Percentiles rank a stretch among this genome's conserved stretches.
phyloP scores from a whole-genome alignment of 83 land plant species.

The Picea mariana region DNA sequence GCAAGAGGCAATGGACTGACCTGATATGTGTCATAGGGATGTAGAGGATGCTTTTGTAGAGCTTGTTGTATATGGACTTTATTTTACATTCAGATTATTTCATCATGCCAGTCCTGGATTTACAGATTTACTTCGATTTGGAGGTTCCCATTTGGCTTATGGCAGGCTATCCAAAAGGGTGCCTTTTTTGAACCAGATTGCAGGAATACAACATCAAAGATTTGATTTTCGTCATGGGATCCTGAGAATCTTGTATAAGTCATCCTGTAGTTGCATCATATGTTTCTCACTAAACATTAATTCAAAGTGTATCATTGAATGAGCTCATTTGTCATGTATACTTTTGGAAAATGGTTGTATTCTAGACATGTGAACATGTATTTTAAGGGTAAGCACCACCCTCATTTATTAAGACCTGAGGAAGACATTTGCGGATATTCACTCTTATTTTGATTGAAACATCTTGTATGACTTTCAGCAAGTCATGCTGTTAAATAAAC shows the following conservation, averaged over 20 bases:
- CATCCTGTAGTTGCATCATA: constrained; percentile 3
- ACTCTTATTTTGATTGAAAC: not conserved
- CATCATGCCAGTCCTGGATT: not conserved
- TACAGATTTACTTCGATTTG: not conserved
- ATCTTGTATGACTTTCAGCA: constrained; percentile 3
- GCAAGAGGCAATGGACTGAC: not conserved
- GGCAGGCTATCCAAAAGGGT: constrained; percentile 10
- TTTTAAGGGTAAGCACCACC: constrained; percentile 1
- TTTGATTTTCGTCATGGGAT: constrained; percentile 12
- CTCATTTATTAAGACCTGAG: constrained; percentile 8
- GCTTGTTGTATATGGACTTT: constrained; percentile 12
- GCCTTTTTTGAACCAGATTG: constrained; percentile 10
- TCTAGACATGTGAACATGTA: constrained; percentile 4
- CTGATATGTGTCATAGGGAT: not conserved
- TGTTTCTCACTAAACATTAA: not conserved
- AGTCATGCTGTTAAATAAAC: not conserved
- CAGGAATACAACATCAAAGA: constrained; percentile 15
- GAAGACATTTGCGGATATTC: constrained; percentile 6
- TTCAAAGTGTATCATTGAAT: constrained; percentile 12
- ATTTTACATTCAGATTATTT: constrained; percentile 8
- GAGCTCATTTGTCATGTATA: not conserved
- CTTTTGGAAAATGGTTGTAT: constrained; percentile 6
- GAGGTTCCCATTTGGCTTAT: not conserved
- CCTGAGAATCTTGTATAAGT: constrained; percentile 10
- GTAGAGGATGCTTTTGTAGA: constrained; percentile 6